phyloP scores from a whole-genome alignment of 352 stramenopile species.

The Labyrinthula sp. region DNA sequence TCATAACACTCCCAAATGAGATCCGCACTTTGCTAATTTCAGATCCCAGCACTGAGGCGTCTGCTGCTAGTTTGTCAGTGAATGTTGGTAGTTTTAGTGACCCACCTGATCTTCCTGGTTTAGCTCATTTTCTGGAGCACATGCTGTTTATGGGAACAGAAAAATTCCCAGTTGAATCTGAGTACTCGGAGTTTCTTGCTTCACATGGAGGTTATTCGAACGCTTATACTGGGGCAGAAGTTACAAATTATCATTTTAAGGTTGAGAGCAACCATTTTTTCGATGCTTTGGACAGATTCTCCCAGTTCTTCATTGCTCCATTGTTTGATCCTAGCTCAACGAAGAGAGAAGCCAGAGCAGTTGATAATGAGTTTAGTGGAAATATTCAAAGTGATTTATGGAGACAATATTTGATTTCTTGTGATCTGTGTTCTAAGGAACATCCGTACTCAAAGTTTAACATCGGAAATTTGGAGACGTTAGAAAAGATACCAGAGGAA shows the following conservation, averaged over 20 bases:
- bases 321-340: conserved; percentile 65
- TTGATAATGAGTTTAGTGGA: conserved; percentile 87
- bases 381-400: conserved; percentile 77
- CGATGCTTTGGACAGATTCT: conserved; percentile 75
- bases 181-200: conserved; percentile 70
- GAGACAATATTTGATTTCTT: conserved; percentile 35
- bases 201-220: conserved; percentile 75
- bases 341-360: conserved; percentile 76
- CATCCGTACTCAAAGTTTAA: conserved; percentile 66
- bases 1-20: conserved; percentile 47
- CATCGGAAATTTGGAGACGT: conserved; percentile 60
- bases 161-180: conserved; percentile 83
- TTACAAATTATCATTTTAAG: conserved; percentile 93
- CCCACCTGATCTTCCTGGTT: conserved; percentile 51
- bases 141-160: conserved; percentile 87
- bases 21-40: conserved; percentile 56
- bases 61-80: conserved; percentile 74
- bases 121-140: conserved; percentile 78
- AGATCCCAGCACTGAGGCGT: conserved; percentile 67
- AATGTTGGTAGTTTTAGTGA: conserved; percentile 74
- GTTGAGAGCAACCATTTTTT: conserved; percentile 51
- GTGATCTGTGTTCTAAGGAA: conserved; percentile 32
- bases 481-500: conserved; percentile 42
- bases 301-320: conserved; percentile 89
- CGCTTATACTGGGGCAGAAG: conserved; percentile 77